These are phyloP conservation scores for Botrytis galanthina DNA, from an alignment of 2,329 filamentous ascomycete genomes.

Conservation along the genomic window DNA sequence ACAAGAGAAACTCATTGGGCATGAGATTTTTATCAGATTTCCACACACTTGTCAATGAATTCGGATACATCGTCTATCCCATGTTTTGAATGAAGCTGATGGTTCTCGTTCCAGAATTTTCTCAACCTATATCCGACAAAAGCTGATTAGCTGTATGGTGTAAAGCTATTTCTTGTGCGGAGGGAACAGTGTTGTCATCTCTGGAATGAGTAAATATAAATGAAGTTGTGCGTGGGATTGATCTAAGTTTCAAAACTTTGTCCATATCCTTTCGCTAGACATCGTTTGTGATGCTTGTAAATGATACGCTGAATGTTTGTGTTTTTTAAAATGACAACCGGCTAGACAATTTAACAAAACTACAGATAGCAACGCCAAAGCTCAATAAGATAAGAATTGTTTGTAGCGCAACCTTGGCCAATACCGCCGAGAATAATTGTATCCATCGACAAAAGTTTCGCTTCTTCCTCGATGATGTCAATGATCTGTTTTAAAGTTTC, in stretches of 20 bases:
- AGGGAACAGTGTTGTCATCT: too few species aligned
- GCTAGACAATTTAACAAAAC: conserved; percentile 41
- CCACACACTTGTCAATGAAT: too few species aligned
- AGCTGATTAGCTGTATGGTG: rapidly evolving
- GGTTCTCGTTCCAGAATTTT: too few species aligned
- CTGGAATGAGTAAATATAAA: rapidly evolving
- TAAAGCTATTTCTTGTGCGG: too few species aligned
- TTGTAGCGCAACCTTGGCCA: conserved; percentile 47
- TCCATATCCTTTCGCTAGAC: too few species aligned
- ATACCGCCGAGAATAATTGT: conserved; percentile 47
- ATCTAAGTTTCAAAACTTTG: rapidly evolving
- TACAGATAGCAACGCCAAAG: rapidly evolving
- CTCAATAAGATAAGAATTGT: conserved; percentile 31
- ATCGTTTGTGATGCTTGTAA: too few species aligned
- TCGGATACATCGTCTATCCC: rapidly evolving
- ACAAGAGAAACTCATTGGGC: too few species aligned
- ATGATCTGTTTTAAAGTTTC: conserved; percentile 41
- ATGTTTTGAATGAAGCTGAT: too few species aligned
- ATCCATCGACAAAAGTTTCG: conserved; percentile 39
- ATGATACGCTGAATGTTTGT: too few species aligned
- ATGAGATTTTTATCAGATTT: too few species aligned
- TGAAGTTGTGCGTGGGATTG: too few species aligned
- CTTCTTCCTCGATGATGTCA: conserved; percentile 41
- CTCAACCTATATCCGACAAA: too few species aligned
- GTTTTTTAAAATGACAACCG: conserved; percentile 42